Evolutionary conservation across 169 alveolate genomes (phyloP).

Genomic region (Neospora caninum): DNA sequence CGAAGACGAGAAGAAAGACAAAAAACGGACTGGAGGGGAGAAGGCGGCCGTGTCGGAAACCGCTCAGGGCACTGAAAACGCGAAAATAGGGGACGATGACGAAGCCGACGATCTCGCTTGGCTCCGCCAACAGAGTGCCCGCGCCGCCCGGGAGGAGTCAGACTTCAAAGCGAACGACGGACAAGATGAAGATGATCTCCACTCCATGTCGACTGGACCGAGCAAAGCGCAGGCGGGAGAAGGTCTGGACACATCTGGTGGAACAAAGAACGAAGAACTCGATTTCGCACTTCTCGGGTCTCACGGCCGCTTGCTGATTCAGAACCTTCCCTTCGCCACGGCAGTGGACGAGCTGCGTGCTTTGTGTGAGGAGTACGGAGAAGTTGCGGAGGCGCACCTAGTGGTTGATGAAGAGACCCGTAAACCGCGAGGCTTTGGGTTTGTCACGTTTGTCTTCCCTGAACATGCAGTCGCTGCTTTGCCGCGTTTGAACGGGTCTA

Average conservation of each 20-base stretch:
- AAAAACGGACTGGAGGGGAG: not conserved
- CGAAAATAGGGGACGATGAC: not conserved
- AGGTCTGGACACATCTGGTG: not conserved
- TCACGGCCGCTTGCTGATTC: conserved; percentile 81
- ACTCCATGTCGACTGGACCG: not conserved
- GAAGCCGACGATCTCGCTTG: conserved; percentile 36
- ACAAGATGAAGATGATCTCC: not conserved
- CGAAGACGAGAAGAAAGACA: not conserved
- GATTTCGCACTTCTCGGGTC: conserved; percentile 61
- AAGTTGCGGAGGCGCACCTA: conserved; percentile 43
- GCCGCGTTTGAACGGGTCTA: conserved; percentile 39
- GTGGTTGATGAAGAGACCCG: conserved; percentile 49
- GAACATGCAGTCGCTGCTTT: conserved; percentile 81
- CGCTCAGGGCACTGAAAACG: not conserved
- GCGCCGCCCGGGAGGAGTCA: not conserved
- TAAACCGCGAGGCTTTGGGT: conserved; percentile 79
- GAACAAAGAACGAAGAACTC: not conserved
- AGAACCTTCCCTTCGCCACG: conserved; percentile 89
- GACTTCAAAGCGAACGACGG: not conserved
- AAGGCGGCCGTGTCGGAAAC: not conserved
- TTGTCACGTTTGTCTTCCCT: conserved; percentile 79
- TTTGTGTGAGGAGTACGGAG: conserved; percentile 57
- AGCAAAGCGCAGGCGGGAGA: not conserved
- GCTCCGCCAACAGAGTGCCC: conserved; percentile 37
- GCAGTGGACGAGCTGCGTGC: conserved; percentile 88